Conservation (phyloP, 1,284 basidiomycete species). For the Ceratobasidium sp. region DNA sequence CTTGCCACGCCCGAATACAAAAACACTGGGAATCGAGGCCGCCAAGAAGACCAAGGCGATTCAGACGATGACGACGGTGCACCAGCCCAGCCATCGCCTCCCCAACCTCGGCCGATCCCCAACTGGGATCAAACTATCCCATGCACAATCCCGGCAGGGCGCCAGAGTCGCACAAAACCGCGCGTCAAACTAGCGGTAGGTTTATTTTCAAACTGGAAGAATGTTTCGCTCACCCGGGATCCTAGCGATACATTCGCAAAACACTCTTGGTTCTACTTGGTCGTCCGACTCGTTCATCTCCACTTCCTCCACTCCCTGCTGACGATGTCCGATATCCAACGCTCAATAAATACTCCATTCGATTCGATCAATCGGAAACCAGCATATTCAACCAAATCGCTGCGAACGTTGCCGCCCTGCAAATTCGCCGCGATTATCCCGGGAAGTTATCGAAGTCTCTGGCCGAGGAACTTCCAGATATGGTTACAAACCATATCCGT, state of each 20-base stretch:
- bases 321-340: background rate
- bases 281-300: background rate
- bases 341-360: background rate
- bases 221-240: too few relatives aligned
- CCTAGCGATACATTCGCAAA: background rate
- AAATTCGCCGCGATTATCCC: background rate
- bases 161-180: background rate
- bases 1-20: too few relatives aligned
- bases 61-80: background rate
- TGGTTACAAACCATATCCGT: background rate
- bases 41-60: too few relatives aligned
- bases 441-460: background rate
- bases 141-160: background rate
- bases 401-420: background rate
- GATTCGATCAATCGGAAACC: background rate
- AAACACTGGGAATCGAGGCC: too few relatives aligned
- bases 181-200: background rate
- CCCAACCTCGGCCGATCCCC: background rate
- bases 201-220: too few relatives aligned
- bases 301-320: background rate
- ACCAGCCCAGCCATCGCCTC: background rate
- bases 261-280: background rate
- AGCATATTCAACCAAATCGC: background rate
- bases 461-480: background rate
- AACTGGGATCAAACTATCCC: background rate